Evolutionary conservation across 208 protist species (phyloP).

Genomic region (Trypanosomatidae sp.): DNA sequence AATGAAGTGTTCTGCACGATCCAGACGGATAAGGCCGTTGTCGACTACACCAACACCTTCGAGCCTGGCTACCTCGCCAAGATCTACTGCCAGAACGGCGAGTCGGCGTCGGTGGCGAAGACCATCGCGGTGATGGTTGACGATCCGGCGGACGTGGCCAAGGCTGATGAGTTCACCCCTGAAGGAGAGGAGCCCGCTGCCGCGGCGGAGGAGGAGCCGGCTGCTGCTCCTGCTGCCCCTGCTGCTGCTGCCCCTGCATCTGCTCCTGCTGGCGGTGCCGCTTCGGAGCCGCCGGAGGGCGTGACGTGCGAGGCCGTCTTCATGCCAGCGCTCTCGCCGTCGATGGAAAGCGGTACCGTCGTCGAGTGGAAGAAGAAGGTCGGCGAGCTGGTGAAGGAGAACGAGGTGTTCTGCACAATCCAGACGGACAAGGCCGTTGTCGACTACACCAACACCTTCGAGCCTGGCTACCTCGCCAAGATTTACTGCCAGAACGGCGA

Average conservation of each 20-base stretch:
- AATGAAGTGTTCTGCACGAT: conserved; percentile 94
- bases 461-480: conserved; percentile 95
- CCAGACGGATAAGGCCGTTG: conserved; percentile 98
- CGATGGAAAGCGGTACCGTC: conserved; percentile 86
- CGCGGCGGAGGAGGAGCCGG: too few species aligned
- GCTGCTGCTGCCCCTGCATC: conserved; percentile 29
- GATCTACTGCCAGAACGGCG: conserved; percentile 88
- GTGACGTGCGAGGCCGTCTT: conserved; percentile 78
- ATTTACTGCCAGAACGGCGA: conserved; percentile 88
- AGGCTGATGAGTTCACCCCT: too few species aligned
- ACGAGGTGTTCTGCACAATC: conserved; percentile 93
- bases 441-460: conserved; percentile 95
- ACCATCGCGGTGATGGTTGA: conserved; percentile 92
- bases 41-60: conserved; percentile 95
- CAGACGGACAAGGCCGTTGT: conserved; percentile 98
- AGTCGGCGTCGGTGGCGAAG: conserved; percentile 70
- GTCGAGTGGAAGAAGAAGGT: conserved; percentile 92
- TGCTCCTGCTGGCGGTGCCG: conserved; percentile 23
- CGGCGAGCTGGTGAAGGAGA: conserved; percentile 92
- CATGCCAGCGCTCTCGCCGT: conserved; percentile 91
- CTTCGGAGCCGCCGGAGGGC: too few species aligned
- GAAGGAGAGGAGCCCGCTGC: too few species aligned
- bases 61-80: conserved; percentile 95
- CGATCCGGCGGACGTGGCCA: too few species aligned
- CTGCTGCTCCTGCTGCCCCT: conserved; percentile 27